Evolutionary conservation across 2,329 filamentous ascomycete species (phyloP).

Genomic region (Cercospora berteroae): DNA sequence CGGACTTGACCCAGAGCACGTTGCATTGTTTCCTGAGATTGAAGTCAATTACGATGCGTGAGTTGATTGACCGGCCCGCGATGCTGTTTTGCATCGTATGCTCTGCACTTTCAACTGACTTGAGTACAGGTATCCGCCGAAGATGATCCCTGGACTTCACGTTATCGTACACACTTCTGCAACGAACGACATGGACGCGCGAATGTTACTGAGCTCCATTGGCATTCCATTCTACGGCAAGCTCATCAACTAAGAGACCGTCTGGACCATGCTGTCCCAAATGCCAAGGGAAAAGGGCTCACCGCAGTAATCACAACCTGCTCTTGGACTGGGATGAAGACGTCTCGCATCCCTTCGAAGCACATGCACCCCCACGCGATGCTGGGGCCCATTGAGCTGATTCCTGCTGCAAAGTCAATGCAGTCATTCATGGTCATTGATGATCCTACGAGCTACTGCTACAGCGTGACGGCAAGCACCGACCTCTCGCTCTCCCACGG

Average conservation of each 20-base stretch:
- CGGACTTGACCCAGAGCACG: constrained; percentile 71
- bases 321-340: neutral
- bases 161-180: constrained; percentile 82
- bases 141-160: constrained; percentile 82
- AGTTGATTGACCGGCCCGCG: constrained; percentile 41
- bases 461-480: neutral
- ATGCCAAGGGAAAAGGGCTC: neutral
- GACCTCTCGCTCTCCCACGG: neutral
- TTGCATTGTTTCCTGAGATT: constrained; percentile 87
- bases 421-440: neutral
- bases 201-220: constrained; percentile 68
- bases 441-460: neutral
- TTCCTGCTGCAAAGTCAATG: neutral
- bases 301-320: neutral
- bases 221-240: constrained; percentile 83
- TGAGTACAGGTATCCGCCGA: constrained; percentile 58
- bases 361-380: neutral
- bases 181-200: constrained; percentile 78
- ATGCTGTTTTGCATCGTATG: neutral
- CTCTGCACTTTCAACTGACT: constrained; percentile 15
- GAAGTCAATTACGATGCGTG: constrained; percentile 91
- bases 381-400: neutral
- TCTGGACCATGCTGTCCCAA: neutral
- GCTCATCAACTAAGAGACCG: constrained; percentile 50
- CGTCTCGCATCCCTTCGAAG: neutral